Conservation (phyloP, 2,329 filamentous ascomycete genomes). For the Aspergillus pseudoglaucus region DNA sequence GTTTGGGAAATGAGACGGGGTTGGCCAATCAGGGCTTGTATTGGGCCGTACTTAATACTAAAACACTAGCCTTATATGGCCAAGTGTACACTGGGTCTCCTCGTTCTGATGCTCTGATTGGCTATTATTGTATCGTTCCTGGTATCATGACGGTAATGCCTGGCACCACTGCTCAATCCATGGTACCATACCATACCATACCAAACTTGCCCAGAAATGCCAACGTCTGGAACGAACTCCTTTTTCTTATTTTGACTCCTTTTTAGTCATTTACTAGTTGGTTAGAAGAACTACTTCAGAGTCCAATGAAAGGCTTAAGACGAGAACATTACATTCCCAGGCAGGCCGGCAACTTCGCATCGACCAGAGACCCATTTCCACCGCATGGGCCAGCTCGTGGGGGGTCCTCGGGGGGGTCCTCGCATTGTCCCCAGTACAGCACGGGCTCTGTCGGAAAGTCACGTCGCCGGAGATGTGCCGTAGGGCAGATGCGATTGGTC, state of each 20-base stretch:
- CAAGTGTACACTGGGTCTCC: background rate
- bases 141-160: slow-evolving; percentile 15
- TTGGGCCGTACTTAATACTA: background rate
- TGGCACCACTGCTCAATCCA: background rate
- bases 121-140: slow-evolving; percentile 14
- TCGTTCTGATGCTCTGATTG: slow-evolving; percentile 2
- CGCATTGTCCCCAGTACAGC: background rate
- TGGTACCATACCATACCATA: background rate
- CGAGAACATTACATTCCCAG: too few species aligned
- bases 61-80: slow-evolving; percentile 5
- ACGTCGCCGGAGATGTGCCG: background rate
- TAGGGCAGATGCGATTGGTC: too few species aligned
- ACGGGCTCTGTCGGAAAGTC: background rate
- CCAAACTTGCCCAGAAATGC: background rate
- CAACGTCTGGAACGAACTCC: background rate
- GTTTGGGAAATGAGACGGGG: slow-evolving; percentile 7
- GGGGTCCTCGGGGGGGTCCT: background rate
- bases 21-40: slow-evolving; percentile 9
- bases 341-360: too few species aligned
- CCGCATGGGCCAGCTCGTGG: background rate
- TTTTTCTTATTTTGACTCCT: background rate
- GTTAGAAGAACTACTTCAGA: too few species aligned
- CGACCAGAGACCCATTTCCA: too few species aligned
- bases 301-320: too few species aligned
- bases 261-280: background rate